phyloP scores from a whole-genome alignment of 2,329 filamentous ascomycete species.

The Arthrinium phaeospermum region DNA sequence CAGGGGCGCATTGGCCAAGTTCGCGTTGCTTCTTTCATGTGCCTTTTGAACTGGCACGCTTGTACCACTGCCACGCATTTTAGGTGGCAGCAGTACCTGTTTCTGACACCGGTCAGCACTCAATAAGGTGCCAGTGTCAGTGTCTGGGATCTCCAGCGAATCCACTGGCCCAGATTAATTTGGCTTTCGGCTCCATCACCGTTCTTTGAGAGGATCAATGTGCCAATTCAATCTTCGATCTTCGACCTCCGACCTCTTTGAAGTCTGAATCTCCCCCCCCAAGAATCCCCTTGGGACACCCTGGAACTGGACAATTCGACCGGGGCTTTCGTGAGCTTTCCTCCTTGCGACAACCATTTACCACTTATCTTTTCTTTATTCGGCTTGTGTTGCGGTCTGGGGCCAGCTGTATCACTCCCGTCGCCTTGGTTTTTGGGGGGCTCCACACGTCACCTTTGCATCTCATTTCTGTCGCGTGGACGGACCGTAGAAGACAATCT shows the following conservation, averaged over 20 bases:
- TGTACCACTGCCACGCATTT: not conserved
- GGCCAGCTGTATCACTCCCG: slow-evolving; percentile 5
- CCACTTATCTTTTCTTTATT: slow-evolving; percentile 5
- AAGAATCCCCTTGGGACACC: slow-evolving; percentile 7
- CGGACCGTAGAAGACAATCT: slow-evolving; percentile 31
- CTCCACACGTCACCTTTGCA: slow-evolving; percentile 41
- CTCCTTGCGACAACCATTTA: not conserved
- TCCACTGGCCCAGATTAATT: slow-evolving; percentile 16
- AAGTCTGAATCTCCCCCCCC: slow-evolving; percentile 1
- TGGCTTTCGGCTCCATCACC: slow-evolving; percentile 14
- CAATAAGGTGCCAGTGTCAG: slow-evolving; percentile 1
- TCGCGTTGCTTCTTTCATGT: slow-evolving; percentile 2
- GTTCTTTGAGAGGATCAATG: slow-evolving; percentile 2
- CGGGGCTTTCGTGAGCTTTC: slow-evolving; percentile 6
- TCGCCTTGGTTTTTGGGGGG: slow-evolving; percentile 25
- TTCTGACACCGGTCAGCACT: not conserved
- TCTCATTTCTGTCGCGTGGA: slow-evolving; percentile 41
- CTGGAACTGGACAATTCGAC: not conserved
- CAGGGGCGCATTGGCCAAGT: not conserved
- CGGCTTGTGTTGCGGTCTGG: not conserved
- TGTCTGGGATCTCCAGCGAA: slow-evolving; percentile 7
- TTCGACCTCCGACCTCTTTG: slow-evolving; percentile 17
- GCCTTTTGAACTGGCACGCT: not conserved
- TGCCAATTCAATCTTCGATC: slow-evolving; percentile 20
- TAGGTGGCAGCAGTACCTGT: not conserved